These are phyloP conservation scores for Penicillium bovifimosum DNA, from an alignment of 495 filamentous ascomycete genomes.

Conservation along the genomic window DNA sequence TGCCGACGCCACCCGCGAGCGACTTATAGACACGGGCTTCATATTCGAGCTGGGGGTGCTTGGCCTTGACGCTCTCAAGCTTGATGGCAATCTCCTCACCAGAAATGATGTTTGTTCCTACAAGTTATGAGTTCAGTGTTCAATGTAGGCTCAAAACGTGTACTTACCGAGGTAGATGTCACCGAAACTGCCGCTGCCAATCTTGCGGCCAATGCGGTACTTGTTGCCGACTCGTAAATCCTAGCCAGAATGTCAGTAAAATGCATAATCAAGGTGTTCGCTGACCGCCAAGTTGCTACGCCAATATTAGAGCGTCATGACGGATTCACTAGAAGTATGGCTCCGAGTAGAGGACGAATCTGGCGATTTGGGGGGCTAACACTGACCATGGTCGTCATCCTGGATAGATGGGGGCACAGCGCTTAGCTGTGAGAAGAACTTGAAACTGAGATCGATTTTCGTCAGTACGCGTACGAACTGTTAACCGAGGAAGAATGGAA, in stretches of 20 bases:
- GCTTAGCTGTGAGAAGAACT: slow-evolving; percentile 27
- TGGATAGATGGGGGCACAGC: slow-evolving; percentile 35
- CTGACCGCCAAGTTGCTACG: too few species aligned
- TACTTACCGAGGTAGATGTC: slow-evolving; percentile 91
- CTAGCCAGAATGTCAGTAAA: slow-evolving; percentile 42
- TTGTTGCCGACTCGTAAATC: slow-evolving; percentile 99
- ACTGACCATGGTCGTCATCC: slow-evolving; percentile 49
- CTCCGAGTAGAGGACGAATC: background rate
- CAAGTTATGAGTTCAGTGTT: background rate
- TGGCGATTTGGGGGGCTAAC: slow-evolving; percentile 3
- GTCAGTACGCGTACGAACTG: background rate
- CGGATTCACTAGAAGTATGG: background rate
- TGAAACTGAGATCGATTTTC: slow-evolving; percentile 1
- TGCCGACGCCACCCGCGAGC: slow-evolving; percentile 95
- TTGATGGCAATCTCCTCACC: slow-evolving; percentile 99
- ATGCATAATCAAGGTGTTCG: background rate
- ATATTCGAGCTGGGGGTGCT: slow-evolving; percentile 99
- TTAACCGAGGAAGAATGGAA: slow-evolving; percentile 1
- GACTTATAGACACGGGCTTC: slow-evolving; percentile 99
- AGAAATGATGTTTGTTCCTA: slow-evolving; percentile 99
- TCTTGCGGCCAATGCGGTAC: slow-evolving; percentile 99
- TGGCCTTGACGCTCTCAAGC: slow-evolving; percentile 98
- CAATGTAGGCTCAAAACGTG: background rate
- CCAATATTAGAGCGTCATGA: background rate
- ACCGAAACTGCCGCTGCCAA: slow-evolving; percentile 96